phyloP scores from a whole-genome alignment of 768 basidiomycete genomes.

The Leucocoprinus leucothites region DNA sequence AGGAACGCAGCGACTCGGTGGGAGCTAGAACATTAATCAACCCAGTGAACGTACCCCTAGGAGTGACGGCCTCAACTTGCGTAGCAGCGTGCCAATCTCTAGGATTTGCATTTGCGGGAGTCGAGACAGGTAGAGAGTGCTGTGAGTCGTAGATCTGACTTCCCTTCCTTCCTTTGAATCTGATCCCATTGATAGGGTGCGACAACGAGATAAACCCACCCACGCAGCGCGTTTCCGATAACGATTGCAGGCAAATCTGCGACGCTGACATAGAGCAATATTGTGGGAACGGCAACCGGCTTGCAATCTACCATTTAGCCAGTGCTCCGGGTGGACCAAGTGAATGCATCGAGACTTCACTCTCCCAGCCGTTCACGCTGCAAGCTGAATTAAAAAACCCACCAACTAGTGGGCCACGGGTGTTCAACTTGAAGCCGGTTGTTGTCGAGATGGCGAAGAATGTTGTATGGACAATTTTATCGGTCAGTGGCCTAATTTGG shows the following conservation, averaged over 20 bases:
- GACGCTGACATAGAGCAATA: constrained; percentile 32
- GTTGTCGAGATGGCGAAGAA: constrained; percentile 37
- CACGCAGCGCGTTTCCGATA: constrained; percentile 34
- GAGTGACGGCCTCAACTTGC: constrained; percentile 48
- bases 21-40: constrained; percentile 29
- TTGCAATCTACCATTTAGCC: constrained; percentile 33
- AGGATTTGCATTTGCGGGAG: constrained; percentile 38
- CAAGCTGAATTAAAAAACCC: constrained; percentile 33
- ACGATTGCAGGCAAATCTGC: constrained; percentile 40
- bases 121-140: constrained; percentile 47
- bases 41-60: constrained; percentile 37
- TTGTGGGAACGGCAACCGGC: constrained; percentile 37
- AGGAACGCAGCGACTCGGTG: constrained; percentile 29
- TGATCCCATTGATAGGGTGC: constrained; percentile 34
- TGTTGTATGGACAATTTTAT: constrained; percentile 37
- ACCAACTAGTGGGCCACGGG: constrained; percentile 24
- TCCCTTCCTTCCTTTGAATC: not conserved
- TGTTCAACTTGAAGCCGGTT: constrained; percentile 30
- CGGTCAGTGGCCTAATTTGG: constrained; percentile 24
- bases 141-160: constrained; percentile 30
- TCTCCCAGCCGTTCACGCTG: constrained; percentile 34
- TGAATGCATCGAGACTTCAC: constrained; percentile 26
- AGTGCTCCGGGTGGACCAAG: constrained; percentile 25
- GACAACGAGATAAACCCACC: constrained; percentile 30
- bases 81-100: constrained; percentile 42